A percentile compares a stretch with the other conserved stretches of the same genome.
These are phyloP conservation scores for Serendipita vermifera DNA, from an alignment of 768 basidiomycete genomes.

Conservation along the genomic window DNA sequence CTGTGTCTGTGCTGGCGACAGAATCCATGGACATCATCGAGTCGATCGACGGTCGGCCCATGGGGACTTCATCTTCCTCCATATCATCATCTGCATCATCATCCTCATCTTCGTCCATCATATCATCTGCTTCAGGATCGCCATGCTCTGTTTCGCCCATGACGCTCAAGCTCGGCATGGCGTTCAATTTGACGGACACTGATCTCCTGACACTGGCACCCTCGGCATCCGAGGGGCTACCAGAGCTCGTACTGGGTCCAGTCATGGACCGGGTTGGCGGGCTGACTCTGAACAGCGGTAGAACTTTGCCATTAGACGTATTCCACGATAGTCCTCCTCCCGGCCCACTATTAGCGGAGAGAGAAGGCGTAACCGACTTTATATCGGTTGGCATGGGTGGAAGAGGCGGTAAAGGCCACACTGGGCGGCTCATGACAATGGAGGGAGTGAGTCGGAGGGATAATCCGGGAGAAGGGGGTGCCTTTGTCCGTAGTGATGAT, in stretches of 20 bases:
- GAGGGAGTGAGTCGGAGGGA: conserved; percentile 32
- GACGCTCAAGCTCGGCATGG: conserved; percentile 18
- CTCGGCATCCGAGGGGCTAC: neutral
- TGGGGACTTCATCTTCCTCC: neutral
- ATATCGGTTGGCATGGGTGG: conserved; percentile 31
- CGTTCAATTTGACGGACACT: neutral
- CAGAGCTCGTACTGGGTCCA: neutral
- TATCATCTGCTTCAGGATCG: conserved; percentile 27
- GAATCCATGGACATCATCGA: conserved; percentile 2
- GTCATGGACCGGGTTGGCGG: conserved; percentile 26
- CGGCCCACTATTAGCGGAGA: neutral
- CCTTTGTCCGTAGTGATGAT: too few relatives aligned
- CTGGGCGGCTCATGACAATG: conserved; percentile 31
- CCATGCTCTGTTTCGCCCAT: conserved; percentile 26
- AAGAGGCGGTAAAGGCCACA: conserved; percentile 37
- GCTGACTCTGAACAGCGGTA: conserved; percentile 16
- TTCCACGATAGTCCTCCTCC: conserved; percentile 15
- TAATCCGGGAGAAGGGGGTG: neutral
- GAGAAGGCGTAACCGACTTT: neutral
- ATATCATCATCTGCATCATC: conserved; percentile 27
- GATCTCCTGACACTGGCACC: neutral
- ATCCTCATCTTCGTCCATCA: conserved; percentile 23
- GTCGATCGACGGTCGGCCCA: neutral
- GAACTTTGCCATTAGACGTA: conserved; percentile 22
- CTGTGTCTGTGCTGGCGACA: conserved; percentile 3